phyloP scores from a whole-genome alignment of 2,329 filamentous ascomycete genomes.

The Sporothrix inflata region DNA sequence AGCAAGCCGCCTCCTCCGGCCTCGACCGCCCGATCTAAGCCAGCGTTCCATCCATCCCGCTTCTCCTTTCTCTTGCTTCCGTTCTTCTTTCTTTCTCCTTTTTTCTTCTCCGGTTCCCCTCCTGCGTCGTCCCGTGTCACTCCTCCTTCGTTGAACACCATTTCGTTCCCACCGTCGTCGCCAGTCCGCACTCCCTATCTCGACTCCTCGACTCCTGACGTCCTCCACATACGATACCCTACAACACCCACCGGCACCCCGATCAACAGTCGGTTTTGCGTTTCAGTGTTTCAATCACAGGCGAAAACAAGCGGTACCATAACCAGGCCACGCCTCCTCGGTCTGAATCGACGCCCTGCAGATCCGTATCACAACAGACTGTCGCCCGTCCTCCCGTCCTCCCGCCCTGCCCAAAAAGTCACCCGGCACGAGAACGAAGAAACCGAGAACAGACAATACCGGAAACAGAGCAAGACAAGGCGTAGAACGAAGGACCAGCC shows the following conservation, averaged over 20 bases:
- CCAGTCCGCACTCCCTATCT: neutral
- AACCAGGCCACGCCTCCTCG: neutral
- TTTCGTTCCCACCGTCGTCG: neutral
- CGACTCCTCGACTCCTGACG: neutral
- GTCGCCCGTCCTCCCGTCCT: neutral
- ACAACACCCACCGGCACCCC: neutral
- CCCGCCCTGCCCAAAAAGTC: neutral
- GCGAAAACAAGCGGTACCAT: constrained; percentile 20
- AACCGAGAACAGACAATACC: neutral
- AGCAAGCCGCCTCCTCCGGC: constrained; percentile 24
- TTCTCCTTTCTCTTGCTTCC: constrained; percentile 3
- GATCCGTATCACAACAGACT: constrained; percentile 23
- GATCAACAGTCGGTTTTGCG: constrained; percentile 2
- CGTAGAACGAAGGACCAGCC: neutral
- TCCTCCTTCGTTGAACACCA: neutral
- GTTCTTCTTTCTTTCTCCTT: neutral
- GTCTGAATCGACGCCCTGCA: constrained; percentile 17
- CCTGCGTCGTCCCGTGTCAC: neutral
- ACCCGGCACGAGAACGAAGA: constrained; percentile 1
- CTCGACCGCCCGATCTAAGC: constrained; percentile 15
- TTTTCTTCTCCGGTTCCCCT: neutral
- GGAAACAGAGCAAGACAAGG: neutral
- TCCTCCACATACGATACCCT: neutral
- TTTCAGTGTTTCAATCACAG: constrained; percentile 16
- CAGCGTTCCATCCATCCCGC: constrained; percentile 19